Evolutionary conservation across 2,329 filamentous ascomycete species (phyloP).

Genomic region (Calonectria henricotiae): DNA sequence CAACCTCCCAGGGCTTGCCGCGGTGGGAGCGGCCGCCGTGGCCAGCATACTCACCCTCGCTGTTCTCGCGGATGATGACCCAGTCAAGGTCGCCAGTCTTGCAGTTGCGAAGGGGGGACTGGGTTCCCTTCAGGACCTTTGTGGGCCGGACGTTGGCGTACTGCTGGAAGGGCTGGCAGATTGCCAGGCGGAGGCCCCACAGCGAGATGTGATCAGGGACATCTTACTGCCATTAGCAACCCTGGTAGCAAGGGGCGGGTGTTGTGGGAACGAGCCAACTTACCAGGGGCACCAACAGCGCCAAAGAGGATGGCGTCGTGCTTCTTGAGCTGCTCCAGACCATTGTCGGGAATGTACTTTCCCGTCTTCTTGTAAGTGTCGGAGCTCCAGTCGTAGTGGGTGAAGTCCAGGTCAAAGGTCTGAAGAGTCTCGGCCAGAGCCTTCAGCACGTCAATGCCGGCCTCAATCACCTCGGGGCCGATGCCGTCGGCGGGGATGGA

Average conservation of each 20-base stretch:
- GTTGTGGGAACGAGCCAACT: constrained; percentile 25
- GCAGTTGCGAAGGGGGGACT: constrained; percentile 71
- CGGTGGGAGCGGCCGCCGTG: constrained; percentile 76
- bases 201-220: constrained; percentile 79
- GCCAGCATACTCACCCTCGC: constrained; percentile 77
- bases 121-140: constrained; percentile 73
- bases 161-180: constrained; percentile 76
- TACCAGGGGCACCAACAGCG: constrained; percentile 73
- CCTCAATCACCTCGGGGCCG: constrained; percentile 75
- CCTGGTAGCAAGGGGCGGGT: neutral
- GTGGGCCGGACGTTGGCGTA: constrained; percentile 79
- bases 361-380: constrained; percentile 78
- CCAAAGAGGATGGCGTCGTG: constrained; percentile 77
- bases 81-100: constrained; percentile 73
- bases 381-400: constrained; percentile 78
- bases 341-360: constrained; percentile 64
- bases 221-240: constrained; percentile 55
- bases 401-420: constrained; percentile 75
- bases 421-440: constrained; percentile 67
- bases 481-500: constrained; percentile 78
- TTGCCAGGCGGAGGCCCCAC: constrained; percentile 76
- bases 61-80: constrained; percentile 79
- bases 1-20: constrained; percentile 72
- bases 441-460: constrained; percentile 74
- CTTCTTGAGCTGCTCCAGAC: constrained; percentile 56